Conservation (phyloP, 2,329 filamentous ascomycete genomes). For the Dactylellina leptospora region DNA sequence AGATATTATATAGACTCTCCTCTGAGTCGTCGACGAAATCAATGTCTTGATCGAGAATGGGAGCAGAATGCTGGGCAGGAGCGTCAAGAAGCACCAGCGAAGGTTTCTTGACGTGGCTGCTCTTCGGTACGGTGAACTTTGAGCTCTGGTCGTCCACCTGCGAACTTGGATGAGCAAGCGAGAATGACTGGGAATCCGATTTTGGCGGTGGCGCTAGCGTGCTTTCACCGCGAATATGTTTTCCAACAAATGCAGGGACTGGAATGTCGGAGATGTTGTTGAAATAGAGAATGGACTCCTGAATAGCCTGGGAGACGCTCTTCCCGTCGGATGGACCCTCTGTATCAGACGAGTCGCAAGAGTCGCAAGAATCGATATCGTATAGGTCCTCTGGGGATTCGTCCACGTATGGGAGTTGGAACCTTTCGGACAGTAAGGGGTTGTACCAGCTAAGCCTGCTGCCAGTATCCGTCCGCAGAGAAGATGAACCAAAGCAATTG, state of each 20-base stretch:
- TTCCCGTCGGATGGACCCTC: slow-evolving; percentile 38
- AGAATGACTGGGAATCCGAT: slow-evolving; percentile 31
- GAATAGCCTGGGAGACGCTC: slow-evolving; percentile 33
- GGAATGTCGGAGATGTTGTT: slow-evolving; percentile 51
- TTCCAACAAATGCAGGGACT: slow-evolving; percentile 45
- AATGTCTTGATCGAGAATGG: slow-evolving; percentile 43
- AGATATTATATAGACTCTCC: slow-evolving; percentile 48
- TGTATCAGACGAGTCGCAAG: slow-evolving; percentile 46
- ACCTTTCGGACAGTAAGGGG: slow-evolving; percentile 42
- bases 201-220: slow-evolving; percentile 39
- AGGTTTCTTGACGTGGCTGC: slow-evolving; percentile 52
- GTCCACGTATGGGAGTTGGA: slow-evolving; percentile 44
- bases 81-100: slow-evolving; percentile 50
- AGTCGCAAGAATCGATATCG: slow-evolving; percentile 38
- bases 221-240: slow-evolving; percentile 17
- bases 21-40: slow-evolving; percentile 30
- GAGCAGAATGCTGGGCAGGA: slow-evolving; percentile 24
- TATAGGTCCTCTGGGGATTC: slow-evolving; percentile 25
- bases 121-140: neutral
- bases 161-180: slow-evolving; percentile 4
- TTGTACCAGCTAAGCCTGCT: slow-evolving; percentile 49
- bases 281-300: slow-evolving; percentile 52
- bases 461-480: slow-evolving; percentile 34
- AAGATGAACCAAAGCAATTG: slow-evolving; percentile 27
- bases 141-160: slow-evolving; percentile 6